Evolutionary conservation across 116 monocot genomes (phyloP).

Genomic region (Papilionanthe hybrid): DNA sequence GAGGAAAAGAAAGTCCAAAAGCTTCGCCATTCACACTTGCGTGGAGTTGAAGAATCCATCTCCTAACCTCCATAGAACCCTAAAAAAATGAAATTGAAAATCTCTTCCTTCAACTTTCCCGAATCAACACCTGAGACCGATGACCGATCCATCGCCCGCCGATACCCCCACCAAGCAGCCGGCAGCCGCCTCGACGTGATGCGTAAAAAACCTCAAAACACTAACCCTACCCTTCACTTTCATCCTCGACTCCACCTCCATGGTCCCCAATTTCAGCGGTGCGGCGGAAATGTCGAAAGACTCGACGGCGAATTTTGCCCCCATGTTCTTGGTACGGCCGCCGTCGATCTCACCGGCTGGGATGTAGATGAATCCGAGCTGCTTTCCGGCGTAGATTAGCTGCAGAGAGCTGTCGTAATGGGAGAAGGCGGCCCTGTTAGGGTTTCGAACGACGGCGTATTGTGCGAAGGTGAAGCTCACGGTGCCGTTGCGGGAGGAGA

Average conservation of each 20-base stretch:
- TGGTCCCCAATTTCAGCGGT: neutral
- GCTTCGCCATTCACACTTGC: no score
- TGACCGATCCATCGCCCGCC: conserved; percentile 42
- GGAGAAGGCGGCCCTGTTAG: conserved; percentile 67
- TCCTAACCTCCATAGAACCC: no score
- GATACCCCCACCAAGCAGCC: conserved; percentile 52
- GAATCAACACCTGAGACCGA: conserved; percentile 62
- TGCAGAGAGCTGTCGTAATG: conserved; percentile 73
- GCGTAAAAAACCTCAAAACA: conserved; percentile 66
- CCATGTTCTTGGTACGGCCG: conserved; percentile 79
- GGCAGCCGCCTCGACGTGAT: conserved; percentile 56
- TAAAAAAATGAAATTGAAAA: no score
- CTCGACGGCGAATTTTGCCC: conserved; percentile 53
- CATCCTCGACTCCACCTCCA: conserved; percentile 73
- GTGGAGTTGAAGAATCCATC: no score
- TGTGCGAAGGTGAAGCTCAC: conserved; percentile 57
- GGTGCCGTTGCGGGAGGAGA: conserved; percentile 32
- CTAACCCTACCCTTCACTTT: conserved; percentile 59
- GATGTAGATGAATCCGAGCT: conserved; percentile 91
- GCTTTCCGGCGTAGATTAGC: conserved; percentile 42
- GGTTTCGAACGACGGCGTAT: conserved; percentile 57
- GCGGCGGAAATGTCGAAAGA: conserved; percentile 26
- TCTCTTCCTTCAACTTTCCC: neutral
- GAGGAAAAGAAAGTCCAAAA: no score
- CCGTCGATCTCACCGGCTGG: conserved; percentile 89